A percentile compares a stretch with the other conserved stretches of the same genome.
phyloP scores from a whole-genome alignment of 2,329 filamentous ascomycete species.

The Zymoseptoria ardabiliae region DNA sequence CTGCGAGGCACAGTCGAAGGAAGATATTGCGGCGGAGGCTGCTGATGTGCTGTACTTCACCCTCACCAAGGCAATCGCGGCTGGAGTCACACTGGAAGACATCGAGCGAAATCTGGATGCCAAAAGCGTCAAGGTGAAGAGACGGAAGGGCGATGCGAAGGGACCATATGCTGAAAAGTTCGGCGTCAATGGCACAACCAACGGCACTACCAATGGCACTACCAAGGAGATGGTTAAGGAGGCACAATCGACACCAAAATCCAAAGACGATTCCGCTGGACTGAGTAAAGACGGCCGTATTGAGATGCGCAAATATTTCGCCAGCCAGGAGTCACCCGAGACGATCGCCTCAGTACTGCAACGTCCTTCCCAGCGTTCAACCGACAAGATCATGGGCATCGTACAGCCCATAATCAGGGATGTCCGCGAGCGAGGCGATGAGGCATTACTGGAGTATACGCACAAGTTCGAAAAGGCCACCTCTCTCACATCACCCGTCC shows the following conservation, averaged over 20 bases:
- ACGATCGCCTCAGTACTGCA: slow-evolving; percentile 70
- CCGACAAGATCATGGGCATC: slow-evolving; percentile 87
- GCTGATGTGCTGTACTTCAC: slow-evolving; percentile 96
- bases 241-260: slow-evolving; percentile 48
- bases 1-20: slow-evolving; percentile 72
- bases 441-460: slow-evolving; percentile 82
- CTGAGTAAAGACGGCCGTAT: slow-evolving; percentile 53
- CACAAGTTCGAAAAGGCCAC: slow-evolving; percentile 98
- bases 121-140: slow-evolving; percentile 92
- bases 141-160: slow-evolving; percentile 89
- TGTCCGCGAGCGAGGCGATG: slow-evolving; percentile 75
- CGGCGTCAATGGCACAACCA: slow-evolving; percentile 46
- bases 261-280: slow-evolving; percentile 45
- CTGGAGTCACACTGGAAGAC: slow-evolving; percentile 78
- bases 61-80: slow-evolving; percentile 76
- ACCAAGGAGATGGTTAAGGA: slow-evolving; percentile 39
- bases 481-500: slow-evolving; percentile 77
- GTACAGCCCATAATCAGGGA: slow-evolving; percentile 87
- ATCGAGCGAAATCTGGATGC: slow-evolving; percentile 88
- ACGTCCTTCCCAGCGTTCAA: slow-evolving; percentile 86
- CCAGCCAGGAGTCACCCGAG: slow-evolving; percentile 54
- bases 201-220: slow-evolving; percentile 25
- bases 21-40: slow-evolving; percentile 87
- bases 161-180: slow-evolving; percentile 83
- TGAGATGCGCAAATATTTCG: slow-evolving; percentile 72